Conservation (phyloP, 2,329 filamentous ascomycete species). For the Colletotrichum tanaceti region DNA sequence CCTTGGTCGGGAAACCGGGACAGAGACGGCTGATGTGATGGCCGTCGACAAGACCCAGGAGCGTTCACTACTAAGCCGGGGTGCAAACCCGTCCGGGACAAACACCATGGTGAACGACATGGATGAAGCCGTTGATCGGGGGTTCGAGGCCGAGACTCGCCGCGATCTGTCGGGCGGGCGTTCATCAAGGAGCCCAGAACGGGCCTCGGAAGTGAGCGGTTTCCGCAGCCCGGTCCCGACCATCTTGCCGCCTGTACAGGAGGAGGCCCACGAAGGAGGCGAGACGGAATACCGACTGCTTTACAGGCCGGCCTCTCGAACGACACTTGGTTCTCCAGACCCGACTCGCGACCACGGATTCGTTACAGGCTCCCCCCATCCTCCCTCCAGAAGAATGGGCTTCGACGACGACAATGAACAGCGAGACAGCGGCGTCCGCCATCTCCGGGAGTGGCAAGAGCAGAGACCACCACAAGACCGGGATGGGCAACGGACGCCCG, state of each 20-base stretch:
- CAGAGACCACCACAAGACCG: constrained; percentile 41
- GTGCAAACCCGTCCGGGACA: neutral
- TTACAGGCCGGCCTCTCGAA: constrained; percentile 34
- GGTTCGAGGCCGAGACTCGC: constrained; percentile 48
- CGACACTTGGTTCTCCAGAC: constrained; percentile 48
- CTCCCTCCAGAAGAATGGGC: constrained; percentile 51
- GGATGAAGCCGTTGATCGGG: constrained; percentile 39
- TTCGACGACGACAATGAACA: constrained; percentile 52
- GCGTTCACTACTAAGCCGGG: constrained; percentile 12
- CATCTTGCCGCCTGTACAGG: constrained; percentile 63
- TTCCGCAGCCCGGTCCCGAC: constrained; percentile 57
- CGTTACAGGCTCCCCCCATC: constrained; percentile 57
- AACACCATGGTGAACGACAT: constrained; percentile 36
- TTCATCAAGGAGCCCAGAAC: constrained; percentile 19
- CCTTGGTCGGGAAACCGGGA: constrained; percentile 46
- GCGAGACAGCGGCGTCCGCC: constrained; percentile 69
- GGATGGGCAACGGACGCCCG: constrained; percentile 42
- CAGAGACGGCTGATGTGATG: constrained; percentile 8
- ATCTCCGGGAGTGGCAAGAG: constrained; percentile 62
- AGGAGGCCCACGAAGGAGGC: constrained; percentile 62
- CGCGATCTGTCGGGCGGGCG: constrained; percentile 42
- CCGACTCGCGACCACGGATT: constrained; percentile 64
- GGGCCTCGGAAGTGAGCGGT: constrained; percentile 46
- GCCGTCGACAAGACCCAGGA: neutral
- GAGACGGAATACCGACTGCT: constrained; percentile 46